Base-by-base conservation (phyloP, 208 protist species). In the Wallacemonas sp. region DNA sequence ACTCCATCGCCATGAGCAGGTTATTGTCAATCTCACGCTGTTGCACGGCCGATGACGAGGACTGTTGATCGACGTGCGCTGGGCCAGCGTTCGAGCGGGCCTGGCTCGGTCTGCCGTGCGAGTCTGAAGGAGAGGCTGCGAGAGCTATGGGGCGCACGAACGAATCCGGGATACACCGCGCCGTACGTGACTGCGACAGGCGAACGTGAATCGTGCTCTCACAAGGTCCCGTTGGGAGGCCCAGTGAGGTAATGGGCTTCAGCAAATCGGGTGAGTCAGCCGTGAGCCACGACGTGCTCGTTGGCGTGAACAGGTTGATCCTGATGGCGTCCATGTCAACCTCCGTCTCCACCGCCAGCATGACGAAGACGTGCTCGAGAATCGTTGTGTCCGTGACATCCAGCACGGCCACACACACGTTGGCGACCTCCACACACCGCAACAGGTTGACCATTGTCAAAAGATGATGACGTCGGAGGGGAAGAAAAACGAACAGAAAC, bases 1-100 rank as follows among this genome's bases (percentile, higher is more conserved):
- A 85, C 74, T 98, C 97, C 11, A 98, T 76, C 17, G 97, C 97
- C 38, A 82, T 70, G 23, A 74, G 62, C 48, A 98, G 68, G 74
- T 97, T 98, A 2, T 63, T 49, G 41, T 96, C 83, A 54, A 97
- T 94, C 16, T 97, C 26, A 16, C 61, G 38, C 16, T 77, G 71
- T 71, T 98, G 93, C 16, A 88, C 23, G n/a, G 70, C 70, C 24
- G n/a, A n/a, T n/a, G n/a, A n/a, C n/a, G n/a, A n/a, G n/a, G n/a
- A n/a, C n/a, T n/a, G n/a, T n/a, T n/a, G n/a, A 23, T 6, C 44
- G 44, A 49, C 11, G 19, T 49, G 44, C 6, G 17, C 44, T 9
- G 44, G 44, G 19, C 44, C 44, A 11, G 44, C 11, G 14, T 49
- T n/a, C 6, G 17, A 6, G 44, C 44, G 44, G 19, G 44, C 17